These are phyloP conservation scores for Coprinopsis cinerea DNA, from an alignment of 768 basidiomycete species.

Conservation along the genomic window DNA sequence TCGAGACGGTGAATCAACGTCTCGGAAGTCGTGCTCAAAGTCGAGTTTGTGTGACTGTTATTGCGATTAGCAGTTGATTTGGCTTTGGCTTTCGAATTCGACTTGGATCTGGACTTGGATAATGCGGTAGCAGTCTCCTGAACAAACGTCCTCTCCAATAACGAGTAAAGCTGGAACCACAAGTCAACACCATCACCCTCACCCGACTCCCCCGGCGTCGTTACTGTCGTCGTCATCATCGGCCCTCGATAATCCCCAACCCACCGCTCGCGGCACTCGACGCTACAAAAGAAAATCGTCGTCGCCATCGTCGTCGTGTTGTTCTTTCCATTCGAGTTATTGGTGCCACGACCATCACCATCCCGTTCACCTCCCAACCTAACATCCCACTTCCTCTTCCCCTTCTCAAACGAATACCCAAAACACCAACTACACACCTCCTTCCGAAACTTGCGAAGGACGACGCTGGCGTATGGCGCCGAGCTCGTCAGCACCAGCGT, in stretches of 20 bases:
- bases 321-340: conserved; percentile 6
- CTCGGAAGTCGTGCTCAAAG: no score
- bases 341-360: no score
- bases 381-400: conserved; percentile 40
- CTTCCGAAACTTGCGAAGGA: conserved; percentile 58
- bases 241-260: conserved; percentile 21
- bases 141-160: conserved; percentile 26
- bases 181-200: conserved; percentile 11
- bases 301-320: conserved; percentile 13
- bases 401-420: conserved; percentile 49
- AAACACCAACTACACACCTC: conserved; percentile 67
- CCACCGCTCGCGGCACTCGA: conserved; percentile 42
- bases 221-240: background rate
- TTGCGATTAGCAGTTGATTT: no score
- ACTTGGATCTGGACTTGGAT: background rate
- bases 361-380: no score
- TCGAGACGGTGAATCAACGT: conserved; percentile 18
- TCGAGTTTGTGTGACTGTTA: no score
- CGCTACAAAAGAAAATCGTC: conserved; percentile 49
- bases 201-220: no score
- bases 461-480: conserved; percentile 49
- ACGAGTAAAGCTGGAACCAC: conserved; percentile 12
- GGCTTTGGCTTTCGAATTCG: conserved; percentile 6
- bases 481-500: conserved; percentile 38
- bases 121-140: conserved; percentile 7